A percentile compares a stretch with the other conserved stretches of the same genome.
These are phyloP conservation scores for Kodamaea kaohsiungensis DNA, from an alignment of 805 yeast genomes.

Conservation along the genomic window DNA sequence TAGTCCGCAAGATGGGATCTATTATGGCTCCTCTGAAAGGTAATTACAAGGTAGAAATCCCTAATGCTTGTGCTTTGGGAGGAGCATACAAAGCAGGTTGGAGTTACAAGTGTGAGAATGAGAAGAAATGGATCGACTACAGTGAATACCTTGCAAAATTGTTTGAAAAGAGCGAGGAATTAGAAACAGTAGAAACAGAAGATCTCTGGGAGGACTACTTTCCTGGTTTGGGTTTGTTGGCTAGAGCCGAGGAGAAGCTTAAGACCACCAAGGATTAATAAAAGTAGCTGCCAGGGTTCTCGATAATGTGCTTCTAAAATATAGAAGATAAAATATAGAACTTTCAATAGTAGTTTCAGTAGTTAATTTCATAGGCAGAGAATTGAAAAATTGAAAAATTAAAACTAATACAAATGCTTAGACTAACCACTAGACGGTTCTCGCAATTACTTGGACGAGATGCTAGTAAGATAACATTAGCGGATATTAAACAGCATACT, in stretches of 20 bases:
- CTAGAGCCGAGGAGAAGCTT: slow-evolving; percentile 41
- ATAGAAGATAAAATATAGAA: no score
- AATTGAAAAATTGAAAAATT: not conserved
- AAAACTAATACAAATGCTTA: not conserved
- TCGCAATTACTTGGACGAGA: slow-evolving; percentile 7
- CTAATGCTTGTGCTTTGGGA: slow-evolving; percentile 91
- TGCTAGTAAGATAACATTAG: slow-evolving; percentile 11
- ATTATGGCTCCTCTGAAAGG: slow-evolving; percentile 69
- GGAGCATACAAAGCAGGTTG: slow-evolving; percentile 87
- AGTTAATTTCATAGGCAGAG: no score
- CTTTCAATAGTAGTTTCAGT: no score
- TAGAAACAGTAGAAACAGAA: slow-evolving; percentile 41
- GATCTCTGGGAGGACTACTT: slow-evolving; percentile 51
- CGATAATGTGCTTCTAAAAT: no score
- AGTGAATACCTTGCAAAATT: slow-evolving; percentile 35
- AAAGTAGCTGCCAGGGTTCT: no score
- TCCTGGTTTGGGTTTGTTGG: slow-evolving; percentile 53
- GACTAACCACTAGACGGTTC: not conserved
- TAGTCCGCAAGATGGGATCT: slow-evolving; percentile 66
- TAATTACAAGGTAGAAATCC: slow-evolving; percentile 68
- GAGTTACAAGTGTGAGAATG: slow-evolving; percentile 47
- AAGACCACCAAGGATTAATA: not conserved
- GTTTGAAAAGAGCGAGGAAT: slow-evolving; percentile 50
- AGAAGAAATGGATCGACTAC: slow-evolving; percentile 42
- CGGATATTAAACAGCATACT: not conserved